Evolutionary conservation across 2,329 filamentous ascomycete genomes (phyloP), one percentile per base, ranked within the genome.

Genomic region (Alternaria sp.): DNA sequence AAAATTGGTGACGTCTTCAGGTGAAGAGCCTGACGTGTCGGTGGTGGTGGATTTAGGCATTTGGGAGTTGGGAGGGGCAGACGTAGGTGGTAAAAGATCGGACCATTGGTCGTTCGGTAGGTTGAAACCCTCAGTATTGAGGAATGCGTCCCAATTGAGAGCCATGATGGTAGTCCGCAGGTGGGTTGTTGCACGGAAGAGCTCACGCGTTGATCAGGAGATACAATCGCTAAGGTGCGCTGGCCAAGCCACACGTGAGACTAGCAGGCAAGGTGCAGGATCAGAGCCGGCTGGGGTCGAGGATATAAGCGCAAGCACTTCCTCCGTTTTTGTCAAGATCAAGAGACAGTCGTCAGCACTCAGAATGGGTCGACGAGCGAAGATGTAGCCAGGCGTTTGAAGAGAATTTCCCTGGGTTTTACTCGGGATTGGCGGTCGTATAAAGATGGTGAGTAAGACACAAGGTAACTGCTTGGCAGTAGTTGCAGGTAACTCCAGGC

Each of bases 141-240:
- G 74, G 68, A 77, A 78, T 65, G 71, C 69, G 67, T 76, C 72
- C 77, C 77, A 79, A 73, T 79, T 76, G 74, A 78, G 71, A 65
- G 75, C 70, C 77, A 79, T 79, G 62, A 56, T 74, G 74, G 69
- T 54, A 48, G 71, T 70, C 63, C 59, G 68, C 64, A 65, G 64
- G 68, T 64, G 68, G 69, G 68, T 61, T 61, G 72, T 71, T 61
- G 64, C 62, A 71, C 67, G 60, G 67, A 66, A 68, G 64, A 63
- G 67, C 66, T 78, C 75, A 78, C 71, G 74, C 70, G 72, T 67
- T 74, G 70, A 72, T 78, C 76, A 78, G 76, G 75, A 76, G 76
- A 78, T 71, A 67, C 64, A 68, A 61, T 66, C 48, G 67, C 62
- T 57, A 66, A 67, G 55, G 65, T 66, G 63, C 59, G 59, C 60